phyloP scores from a whole-genome alignment of 179 eudicot species.

The Corrigiola litoralis region DNA sequence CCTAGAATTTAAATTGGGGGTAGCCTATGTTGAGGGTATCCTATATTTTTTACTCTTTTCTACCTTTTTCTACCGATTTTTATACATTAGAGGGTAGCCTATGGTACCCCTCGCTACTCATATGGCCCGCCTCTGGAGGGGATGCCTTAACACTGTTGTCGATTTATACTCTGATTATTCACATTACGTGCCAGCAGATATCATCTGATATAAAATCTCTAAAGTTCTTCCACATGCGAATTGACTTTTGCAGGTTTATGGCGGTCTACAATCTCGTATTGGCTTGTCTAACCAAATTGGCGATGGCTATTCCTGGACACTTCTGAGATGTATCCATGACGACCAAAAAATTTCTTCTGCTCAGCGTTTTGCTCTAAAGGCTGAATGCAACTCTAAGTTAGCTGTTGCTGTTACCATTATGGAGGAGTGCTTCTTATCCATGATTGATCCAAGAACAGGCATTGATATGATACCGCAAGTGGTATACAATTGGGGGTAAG shows the following conservation, averaged over 20 bases:
- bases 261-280: constrained; percentile 64
- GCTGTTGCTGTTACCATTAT: constrained; percentile 93
- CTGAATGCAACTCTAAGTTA: constrained; percentile 92
- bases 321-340: constrained; percentile 77
- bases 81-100: too few species aligned
- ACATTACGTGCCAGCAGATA: neutral
- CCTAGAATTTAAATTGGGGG: too few species aligned
- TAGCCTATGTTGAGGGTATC: too few species aligned
- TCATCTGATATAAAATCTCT: neutral
- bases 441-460: constrained; percentile 93
- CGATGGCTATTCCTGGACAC: constrained; percentile 76
- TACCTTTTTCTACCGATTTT: too few species aligned
- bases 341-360: constrained; percentile 71
- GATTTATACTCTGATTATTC: neutral
- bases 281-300: constrained; percentile 48
- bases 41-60: neutral
- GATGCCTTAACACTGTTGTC: neutral
- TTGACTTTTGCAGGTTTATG: constrained; percentile 64
- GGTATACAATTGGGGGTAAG: constrained; percentile 88
- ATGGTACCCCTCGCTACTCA: too few species aligned
- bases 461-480: constrained; percentile 95
- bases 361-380: constrained; percentile 69
- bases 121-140: too few species aligned
- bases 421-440: constrained; percentile 97
- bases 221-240: constrained; percentile 4